These are phyloP conservation scores for Trichosporon inkin DNA, from an alignment of 1,284 basidiomycete species.

Conservation along the genomic window DNA sequence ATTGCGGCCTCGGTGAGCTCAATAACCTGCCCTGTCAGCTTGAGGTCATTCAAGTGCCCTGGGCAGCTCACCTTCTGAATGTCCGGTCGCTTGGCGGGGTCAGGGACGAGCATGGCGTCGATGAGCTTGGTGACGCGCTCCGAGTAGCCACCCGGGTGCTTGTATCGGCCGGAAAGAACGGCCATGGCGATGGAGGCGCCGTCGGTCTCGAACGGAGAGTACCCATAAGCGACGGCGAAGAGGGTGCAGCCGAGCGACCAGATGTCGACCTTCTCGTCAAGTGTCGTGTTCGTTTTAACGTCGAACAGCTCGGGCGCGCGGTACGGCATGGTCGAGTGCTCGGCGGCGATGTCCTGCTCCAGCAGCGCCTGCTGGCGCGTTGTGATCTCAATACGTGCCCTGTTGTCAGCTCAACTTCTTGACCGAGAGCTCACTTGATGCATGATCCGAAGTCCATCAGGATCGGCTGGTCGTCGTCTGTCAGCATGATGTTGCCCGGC, in stretches of 20 bases:
- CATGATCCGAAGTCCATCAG: conserved; percentile 97
- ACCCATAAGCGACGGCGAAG: conserved; percentile 84
- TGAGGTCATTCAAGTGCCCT: not conserved
- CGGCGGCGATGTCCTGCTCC: conserved; percentile 86
- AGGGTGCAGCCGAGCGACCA: conserved; percentile 93
- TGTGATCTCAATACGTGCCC: conserved; percentile 52
- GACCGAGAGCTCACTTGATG: conserved; percentile 38
- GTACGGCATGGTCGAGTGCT: conserved; percentile 95
- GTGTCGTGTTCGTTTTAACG: conserved; percentile 76
- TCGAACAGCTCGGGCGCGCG: conserved; percentile 93
- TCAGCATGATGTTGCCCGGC: conserved; percentile 94
- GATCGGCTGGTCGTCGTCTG: conserved; percentile 85
- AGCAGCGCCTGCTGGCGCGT: conserved; percentile 78
- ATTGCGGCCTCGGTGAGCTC: conserved; percentile 61
- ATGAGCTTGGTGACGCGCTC: conserved; percentile 74
- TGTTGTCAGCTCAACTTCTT: conserved; percentile 12
- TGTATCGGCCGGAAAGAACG: conserved; percentile 80
- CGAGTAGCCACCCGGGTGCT: conserved; percentile 68
- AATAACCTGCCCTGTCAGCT: conserved; percentile 58
- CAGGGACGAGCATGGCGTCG: conserved; percentile 73
- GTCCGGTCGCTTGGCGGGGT: conserved; percentile 73
- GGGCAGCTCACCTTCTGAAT: conserved; percentile 64
- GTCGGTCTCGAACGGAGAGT: conserved; percentile 87
- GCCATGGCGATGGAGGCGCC: conserved; percentile 93
- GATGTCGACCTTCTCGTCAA: conserved; percentile 94